Conservation (phyloP, 441 rosid species). For the Gossypium davidsonii region DNA sequence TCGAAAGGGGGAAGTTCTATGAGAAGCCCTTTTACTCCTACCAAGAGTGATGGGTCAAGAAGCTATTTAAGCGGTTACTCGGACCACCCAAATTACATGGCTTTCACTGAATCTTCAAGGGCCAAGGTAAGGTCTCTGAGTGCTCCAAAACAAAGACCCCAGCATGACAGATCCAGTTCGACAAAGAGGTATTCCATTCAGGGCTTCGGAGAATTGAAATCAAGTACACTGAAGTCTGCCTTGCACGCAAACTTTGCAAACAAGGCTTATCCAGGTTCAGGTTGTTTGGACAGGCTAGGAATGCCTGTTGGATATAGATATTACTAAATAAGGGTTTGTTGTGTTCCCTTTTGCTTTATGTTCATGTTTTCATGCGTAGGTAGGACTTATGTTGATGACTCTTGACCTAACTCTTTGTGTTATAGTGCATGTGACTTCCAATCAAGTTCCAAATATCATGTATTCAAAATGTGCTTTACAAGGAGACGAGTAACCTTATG, state of each 20-base stretch:
- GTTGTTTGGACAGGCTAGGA: constrained; percentile 78
- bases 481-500: background rate
- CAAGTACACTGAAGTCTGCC: constrained; percentile 40
- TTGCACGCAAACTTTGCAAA: constrained; percentile 53
- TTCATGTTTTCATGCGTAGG: background rate
- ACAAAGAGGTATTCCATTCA: constrained; percentile 47
- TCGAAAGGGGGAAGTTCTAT: constrained; percentile 48
- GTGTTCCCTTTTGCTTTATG: background rate
- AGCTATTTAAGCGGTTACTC: constrained; percentile 48
- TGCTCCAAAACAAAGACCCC: constrained; percentile 78
- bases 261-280: constrained; percentile 91
- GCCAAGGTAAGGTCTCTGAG: constrained; percentile 74
- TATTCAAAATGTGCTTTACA: background rate
- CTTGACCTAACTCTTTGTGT: background rate
- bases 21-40: constrained; percentile 63
- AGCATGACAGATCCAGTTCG: constrained; percentile 59
- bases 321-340: constrained; percentile 18
- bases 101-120: constrained; percentile 74
- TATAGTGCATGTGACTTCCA: background rate
- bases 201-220: constrained; percentile 39
- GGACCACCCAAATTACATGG: constrained; percentile 86
- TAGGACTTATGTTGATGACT: background rate
- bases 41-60: constrained; percentile 51
- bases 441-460: background rate
- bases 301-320: constrained; percentile 62